A percentile compares a stretch with the other conserved stretches of the same genome.
phyloP scores from a whole-genome alignment of 352 stramenopile species.

The Salisapilia sapeloensis region DNA sequence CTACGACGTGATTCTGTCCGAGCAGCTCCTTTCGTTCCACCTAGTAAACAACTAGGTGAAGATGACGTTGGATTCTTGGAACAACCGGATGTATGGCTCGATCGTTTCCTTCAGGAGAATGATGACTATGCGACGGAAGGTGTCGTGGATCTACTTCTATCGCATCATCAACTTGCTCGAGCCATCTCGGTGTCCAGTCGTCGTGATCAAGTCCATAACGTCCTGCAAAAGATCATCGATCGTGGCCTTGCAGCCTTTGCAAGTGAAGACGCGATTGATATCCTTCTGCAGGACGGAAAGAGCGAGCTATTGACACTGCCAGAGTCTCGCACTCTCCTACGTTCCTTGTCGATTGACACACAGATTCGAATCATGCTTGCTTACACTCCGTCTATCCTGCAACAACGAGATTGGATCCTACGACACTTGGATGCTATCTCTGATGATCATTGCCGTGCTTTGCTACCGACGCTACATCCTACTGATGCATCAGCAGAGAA shows the following conservation, averaged over 20 bases:
- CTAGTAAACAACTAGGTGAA: conserved; percentile 3
- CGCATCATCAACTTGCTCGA: conserved; percentile 44
- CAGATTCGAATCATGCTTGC: conserved; percentile 41
- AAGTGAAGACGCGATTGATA: conserved; percentile 12
- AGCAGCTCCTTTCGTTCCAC: no score
- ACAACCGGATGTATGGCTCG: conserved; percentile 27
- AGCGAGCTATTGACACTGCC: conserved; percentile 17
- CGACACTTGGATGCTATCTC: conserved; percentile 27
- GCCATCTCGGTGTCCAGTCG: conserved; percentile 33
- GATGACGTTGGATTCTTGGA: conserved; percentile 12
- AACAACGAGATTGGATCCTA: conserved; percentile 58
- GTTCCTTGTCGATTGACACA: conserved; percentile 20
- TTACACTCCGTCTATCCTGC: conserved; percentile 19
- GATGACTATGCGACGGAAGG: conserved; percentile 35
- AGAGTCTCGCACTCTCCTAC: conserved; percentile 26
- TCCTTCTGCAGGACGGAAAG: conserved; percentile 20
- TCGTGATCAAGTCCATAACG: conserved; percentile 21
- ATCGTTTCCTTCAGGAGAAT: conserved; percentile 32
- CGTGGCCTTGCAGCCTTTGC: conserved; percentile 24
- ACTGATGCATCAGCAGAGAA: not conserved
- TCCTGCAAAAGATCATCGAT: conserved; percentile 33
- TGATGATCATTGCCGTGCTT: conserved; percentile 9
- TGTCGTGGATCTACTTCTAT: conserved; percentile 51
- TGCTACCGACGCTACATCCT: conserved; percentile 32
- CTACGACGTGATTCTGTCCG: conserved; percentile 3